A percentile compares a stretch with the other conserved stretches of the same genome.
These are phyloP conservation scores for Gossypium ekmanianum DNA, from an alignment of 345 rosid species.

Conservation along the genomic window DNA sequence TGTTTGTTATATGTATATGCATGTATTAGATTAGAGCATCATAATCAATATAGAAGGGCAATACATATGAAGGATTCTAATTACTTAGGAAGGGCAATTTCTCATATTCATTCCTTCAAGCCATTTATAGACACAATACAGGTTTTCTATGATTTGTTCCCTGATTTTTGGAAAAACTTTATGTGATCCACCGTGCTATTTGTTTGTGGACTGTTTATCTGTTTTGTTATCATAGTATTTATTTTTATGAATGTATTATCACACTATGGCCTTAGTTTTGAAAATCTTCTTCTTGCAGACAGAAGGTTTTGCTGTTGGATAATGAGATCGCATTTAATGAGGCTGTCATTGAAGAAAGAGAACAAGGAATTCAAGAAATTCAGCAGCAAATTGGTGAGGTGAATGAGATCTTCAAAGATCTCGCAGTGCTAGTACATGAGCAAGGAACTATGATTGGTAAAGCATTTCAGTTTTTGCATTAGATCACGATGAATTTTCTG, in stretches of 20 bases:
- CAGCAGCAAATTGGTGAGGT: conserved; percentile 97
- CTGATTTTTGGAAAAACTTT: neutral
- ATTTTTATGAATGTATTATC: conserved; percentile 4
- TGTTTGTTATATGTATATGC: neutral
- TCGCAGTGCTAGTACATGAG: conserved; percentile 88
- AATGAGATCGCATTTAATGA: conserved; percentile 91
- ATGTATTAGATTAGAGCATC: conserved; percentile 1
- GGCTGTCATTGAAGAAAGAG: conserved; percentile 91
- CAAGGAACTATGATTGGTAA: conserved; percentile 89
- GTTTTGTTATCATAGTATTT: neutral
- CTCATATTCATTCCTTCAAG: neutral
- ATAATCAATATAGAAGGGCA: neutral
- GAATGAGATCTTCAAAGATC: conserved; percentile 87
- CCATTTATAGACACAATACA: neutral
- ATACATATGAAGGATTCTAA: neutral
- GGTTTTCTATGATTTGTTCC: neutral
- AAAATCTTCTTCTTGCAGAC: conserved; percentile 45
- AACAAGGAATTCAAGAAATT: conserved; percentile 88
- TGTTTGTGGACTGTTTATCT: neutral
- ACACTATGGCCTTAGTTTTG: neutral
- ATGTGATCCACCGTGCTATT: neutral
- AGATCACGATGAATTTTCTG: neutral
- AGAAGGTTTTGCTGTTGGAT: conserved; percentile 75
- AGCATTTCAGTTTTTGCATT: conserved; percentile 18
- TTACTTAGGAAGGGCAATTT: neutral